Conservation (phyloP, 2,329 filamentous ascomycete species). For the Penicillium griseofulvum region DNA sequence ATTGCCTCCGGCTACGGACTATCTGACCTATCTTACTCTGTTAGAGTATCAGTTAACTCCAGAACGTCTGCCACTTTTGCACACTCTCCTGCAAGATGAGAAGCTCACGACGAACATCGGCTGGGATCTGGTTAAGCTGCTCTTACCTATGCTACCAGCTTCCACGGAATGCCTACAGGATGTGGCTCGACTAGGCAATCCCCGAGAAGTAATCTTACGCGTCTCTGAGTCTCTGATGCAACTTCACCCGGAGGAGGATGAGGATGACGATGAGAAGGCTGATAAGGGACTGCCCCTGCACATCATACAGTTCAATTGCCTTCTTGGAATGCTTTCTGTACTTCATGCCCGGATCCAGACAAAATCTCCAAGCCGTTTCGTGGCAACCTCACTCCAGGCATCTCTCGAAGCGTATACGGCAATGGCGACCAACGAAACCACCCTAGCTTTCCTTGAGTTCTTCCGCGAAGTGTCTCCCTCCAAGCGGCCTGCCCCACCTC, state of each 20-base stretch:
- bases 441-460: conserved; percentile 56
- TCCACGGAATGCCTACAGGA: conserved; percentile 60
- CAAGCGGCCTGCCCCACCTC: conserved; percentile 59
- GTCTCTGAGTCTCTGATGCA: conserved; percentile 61
- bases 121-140: conserved; percentile 63
- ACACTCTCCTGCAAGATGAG: conserved; percentile 59
- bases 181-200: conserved; percentile 61
- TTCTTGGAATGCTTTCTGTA: conserved; percentile 52
- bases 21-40: conserved; percentile 64
- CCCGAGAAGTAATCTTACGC: conserved; percentile 62
- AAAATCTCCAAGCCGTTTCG: conserved; percentile 62
- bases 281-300: conserved; percentile 24
- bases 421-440: conserved; percentile 56
- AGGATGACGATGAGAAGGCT: conserved; percentile 34
- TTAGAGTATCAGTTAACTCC: conserved; percentile 63
- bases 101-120: conserved; percentile 62
- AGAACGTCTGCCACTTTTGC: conserved; percentile 57
- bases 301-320: conserved; percentile 23
- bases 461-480: conserved; percentile 57
- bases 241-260: conserved; percentile 49
- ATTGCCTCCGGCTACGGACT: conserved; percentile 61
- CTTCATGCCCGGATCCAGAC: conserved; percentile 63
- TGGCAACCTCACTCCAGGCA: conserved; percentile 63
- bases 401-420: conserved; percentile 59
- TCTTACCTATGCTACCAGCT: conserved; percentile 59